Evolutionary conservation across 352 stramenopile species (phyloP).

Genomic region (Phytophthora citrophthora): DNA sequence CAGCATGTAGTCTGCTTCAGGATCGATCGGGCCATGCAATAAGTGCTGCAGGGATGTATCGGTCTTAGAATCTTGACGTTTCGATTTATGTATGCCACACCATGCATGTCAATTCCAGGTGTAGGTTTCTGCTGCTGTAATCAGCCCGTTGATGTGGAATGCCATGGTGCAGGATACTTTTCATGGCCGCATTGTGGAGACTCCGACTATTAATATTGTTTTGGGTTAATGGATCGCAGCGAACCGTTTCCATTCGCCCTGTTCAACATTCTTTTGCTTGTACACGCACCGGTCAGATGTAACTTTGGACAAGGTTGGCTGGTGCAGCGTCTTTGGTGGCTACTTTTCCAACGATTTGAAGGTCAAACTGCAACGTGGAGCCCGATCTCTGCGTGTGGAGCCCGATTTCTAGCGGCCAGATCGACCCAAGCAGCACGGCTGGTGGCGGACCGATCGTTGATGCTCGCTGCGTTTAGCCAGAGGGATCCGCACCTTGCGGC

Average conservation of each 20-base stretch:
- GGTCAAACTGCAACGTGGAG: constrained; percentile 25
- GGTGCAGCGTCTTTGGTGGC: constrained; percentile 31
- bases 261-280: constrained; percentile 10
- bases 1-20: too few relatives aligned
- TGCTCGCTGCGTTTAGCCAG: constrained; percentile 5
- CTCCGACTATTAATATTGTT: background rate
- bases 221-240: background rate
- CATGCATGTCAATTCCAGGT: constrained; percentile 14
- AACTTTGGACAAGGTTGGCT: constrained; percentile 9
- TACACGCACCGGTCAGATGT: constrained; percentile 6
- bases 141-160: background rate
- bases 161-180: constrained; percentile 8
- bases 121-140: constrained; percentile 4
- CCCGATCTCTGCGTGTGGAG: constrained; percentile 11
- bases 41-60: too few relatives aligned
- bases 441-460: constrained; percentile 20
- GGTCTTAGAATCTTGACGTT: constrained; percentile 14
- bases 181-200: constrained; percentile 15
- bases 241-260: background rate
- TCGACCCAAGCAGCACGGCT: constrained; percentile 13
- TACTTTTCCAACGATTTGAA: constrained; percentile 35
- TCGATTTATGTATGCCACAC: constrained; percentile 26
- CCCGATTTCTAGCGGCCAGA: too few relatives aligned
- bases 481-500: background rate
- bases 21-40: too few relatives aligned